Base-by-base conservation (phyloP, 2,329 filamentous ascomycete genomes). In the Fusarium marasasianum region DNA sequence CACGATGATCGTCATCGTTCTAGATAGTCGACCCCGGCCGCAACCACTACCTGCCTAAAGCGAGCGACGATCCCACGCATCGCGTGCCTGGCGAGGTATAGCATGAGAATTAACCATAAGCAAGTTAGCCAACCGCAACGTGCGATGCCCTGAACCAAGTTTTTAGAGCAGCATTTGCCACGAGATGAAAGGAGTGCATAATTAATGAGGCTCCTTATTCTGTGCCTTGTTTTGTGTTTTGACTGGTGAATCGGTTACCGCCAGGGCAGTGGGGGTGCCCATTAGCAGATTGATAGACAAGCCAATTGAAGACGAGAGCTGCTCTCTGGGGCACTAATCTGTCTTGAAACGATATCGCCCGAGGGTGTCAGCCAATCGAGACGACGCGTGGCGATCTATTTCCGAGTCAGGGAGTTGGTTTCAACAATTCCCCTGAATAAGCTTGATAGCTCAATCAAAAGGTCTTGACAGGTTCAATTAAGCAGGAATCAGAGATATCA, bases 1-100 rank as follows among this genome's bases (percentile, higher is more conserved):
- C 53, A 48, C 51, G 59, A 59, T 44, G 71, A 74, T 74, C 71
- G 58, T 33, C 58, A 58, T 55, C 50, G 63, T 44, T 48, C 24
- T n/a, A 62, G 72, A 74, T 74, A 59, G 50, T 44, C n/a, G n/a
- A 43, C 59, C 71, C 71, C 38, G n/a, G 50, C 37, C 15, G 22
- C 50, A 60, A n/a, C 59, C 71, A 60, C 50, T 60, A 74, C 72
- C 72, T 74, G 72, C 72, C 72, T 69, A 74, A 74, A 74, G 37
- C 26, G 71, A 68, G 37, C 48, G 72, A 38, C 47, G 72, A 72
- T 74, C 72, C 13, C 59, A 44, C 20, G 47, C 47, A 40, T 58
- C 43, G 68, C 35, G 38, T 67, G 54, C 62, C 57, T 48, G 54
- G 31, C 38, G 43, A 45, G 71, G 44, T 72, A 74, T 72, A 74